Conservation (phyloP, 2,329 filamentous ascomycete genomes). For the Myriosclerotinia duriaeana region DNA sequence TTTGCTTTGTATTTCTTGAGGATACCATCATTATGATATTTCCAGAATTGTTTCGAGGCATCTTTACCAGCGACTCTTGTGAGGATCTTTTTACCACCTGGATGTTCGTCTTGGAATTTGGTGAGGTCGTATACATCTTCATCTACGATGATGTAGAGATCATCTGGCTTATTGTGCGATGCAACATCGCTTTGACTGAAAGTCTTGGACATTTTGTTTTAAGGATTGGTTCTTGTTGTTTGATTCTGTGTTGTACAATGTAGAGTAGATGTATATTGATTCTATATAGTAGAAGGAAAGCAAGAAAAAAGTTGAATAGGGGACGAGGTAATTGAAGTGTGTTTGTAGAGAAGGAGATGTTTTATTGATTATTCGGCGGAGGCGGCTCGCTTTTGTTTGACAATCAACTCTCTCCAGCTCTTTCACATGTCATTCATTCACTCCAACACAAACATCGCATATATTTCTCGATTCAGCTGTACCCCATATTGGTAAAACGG, state of each 20-base stretch:
- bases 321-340: not conserved
- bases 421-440: constrained; percentile 23
- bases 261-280: not conserved
- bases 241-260: not conserved
- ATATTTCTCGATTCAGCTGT: not conserved
- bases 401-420: not conserved
- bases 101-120: constrained; percentile 82
- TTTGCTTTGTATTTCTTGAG: constrained; percentile 71
- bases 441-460: constrained; percentile 5
- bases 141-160: constrained; percentile 87
- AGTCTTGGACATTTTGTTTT: constrained; percentile 73
- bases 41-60: constrained; percentile 41
- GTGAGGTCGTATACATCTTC: constrained; percentile 95
- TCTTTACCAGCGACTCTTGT: constrained; percentile 42
- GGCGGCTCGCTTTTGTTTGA: constrained; percentile 7
- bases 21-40: constrained; percentile 42
- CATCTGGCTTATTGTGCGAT: constrained; percentile 83
- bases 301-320: not conserved
- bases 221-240: not conserved
- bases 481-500: not conserved
- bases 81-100: constrained; percentile 45
- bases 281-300: not conserved
- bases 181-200: constrained; percentile 85
- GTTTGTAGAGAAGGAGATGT: no score
- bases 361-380: constrained; percentile 1